Evolutionary conservation across 2,329 filamentous ascomycete species (phyloP).

Genomic region (Pseudocercospora pini-densiflorae): DNA sequence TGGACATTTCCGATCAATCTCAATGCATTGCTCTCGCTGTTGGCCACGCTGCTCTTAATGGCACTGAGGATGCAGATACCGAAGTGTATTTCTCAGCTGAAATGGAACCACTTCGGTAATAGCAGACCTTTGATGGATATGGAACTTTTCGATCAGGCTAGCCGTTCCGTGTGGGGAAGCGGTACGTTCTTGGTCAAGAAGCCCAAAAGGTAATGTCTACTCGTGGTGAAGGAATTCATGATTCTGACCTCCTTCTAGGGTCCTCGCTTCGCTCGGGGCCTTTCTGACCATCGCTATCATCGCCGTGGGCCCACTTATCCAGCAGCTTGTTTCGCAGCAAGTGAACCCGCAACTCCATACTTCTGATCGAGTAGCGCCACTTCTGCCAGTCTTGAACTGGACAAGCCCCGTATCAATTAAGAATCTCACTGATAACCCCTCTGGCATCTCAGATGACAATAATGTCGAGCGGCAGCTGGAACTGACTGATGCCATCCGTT

Average conservation of each 20-base stretch:
- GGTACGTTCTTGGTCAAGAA: neutral
- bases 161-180: neutral
- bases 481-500: neutral
- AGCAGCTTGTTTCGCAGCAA: neutral
- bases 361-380: neutral
- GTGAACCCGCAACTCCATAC: neutral
- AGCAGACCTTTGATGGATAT: neutral
- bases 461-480: neutral
- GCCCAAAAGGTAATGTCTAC: neutral
- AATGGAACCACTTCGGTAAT: slow-evolving; percentile 4
- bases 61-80: neutral
- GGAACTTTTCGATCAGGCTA: neutral
- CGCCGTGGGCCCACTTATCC: neutral
- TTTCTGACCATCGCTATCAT: slow-evolving; percentile 1
- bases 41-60: too few relatives aligned
- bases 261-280: neutral
- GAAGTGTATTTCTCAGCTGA: slow-evolving; percentile 7
- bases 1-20: too few relatives aligned
- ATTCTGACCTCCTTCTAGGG: neutral
- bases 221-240: too few relatives aligned
- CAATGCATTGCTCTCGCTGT: too few relatives aligned
- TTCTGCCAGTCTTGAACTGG: neutral
- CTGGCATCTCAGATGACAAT: too few relatives aligned
- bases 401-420: neutral
- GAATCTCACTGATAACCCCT: too few relatives aligned